Evolutionary conservation across 176 grass and related monocot species (phyloP), one percentile per base, ranked within the genome.

Genomic region (Carex kokanica): DNA sequence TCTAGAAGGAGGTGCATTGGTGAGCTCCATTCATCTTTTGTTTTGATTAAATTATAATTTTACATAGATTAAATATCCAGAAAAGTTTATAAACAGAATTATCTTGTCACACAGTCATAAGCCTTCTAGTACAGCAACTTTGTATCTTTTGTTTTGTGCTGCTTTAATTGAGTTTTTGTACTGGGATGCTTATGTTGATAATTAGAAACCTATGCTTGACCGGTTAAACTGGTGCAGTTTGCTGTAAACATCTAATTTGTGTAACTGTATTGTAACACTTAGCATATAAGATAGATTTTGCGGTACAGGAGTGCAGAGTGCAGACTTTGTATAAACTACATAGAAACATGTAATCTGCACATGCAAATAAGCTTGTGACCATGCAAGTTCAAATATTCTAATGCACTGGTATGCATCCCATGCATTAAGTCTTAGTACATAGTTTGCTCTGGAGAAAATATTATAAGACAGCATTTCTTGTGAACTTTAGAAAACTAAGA

Each of bases 1-100:
- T 65, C 97, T 99, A 17, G 97, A 99, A 91, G 97, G 97, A 88
- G 97, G 97, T 83, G 97, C 97, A 85, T 82, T 99, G 93, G 97
- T 99, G 90, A 85, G 90, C 60, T 65, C 49, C 11, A 62, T 11
- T 79, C 29, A 73, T 8, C 15, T 74, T 36, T 69, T 38, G 2
- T 85, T 47, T 86, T 38, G 36, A 38, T 38, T 38, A 38, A 38
- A 38, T 38, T 38, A 38, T 0, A 38, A 38, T 38, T 38, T 68
- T 68, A 20, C 65, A 36, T 43, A 16, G 65, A 70, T 70, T 70
- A 41, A 70, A 70, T 8, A 41, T 43, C 20, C 7, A 11, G 45
- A 49, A 49, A 23, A 24, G 34, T 68, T 34, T 36, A 32, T 65
- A 40, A 70, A 43, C 66, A 70, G 43, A 38, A 41, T 6, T 24